Base-by-base conservation (phyloP, 225 moss, liverwort and hornwort genomes). In the Rhytidiadelphus loreus region DNA sequence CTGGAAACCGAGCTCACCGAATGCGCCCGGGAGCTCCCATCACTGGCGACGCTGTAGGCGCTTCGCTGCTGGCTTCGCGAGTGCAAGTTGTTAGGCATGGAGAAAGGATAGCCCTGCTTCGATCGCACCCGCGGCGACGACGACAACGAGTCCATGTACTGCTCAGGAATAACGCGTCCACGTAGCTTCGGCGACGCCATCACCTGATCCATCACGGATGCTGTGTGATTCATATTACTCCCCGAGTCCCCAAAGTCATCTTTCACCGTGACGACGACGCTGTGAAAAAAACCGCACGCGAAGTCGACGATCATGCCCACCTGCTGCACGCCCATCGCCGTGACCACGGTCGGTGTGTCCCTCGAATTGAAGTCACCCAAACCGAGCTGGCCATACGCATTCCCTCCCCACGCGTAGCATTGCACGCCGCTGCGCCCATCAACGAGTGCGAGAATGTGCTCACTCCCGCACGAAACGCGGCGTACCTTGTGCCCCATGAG, bases 271-370 rank as follows among this genome's bases (percentile, higher is more conserved):
- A 92, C 81, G 24, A 94, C 78, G 14, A 90, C 88, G 83, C 91
- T 95, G 71, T 95, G 95, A 83, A 90, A 95, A 72, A 92, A 94
- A n/a, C 95, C 95, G 85, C 95, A 94, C 17, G 95, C 92, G 28
- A 95, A 85, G 87, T 93, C 93, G 6, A 91, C 75, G 79, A 91
- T 89, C 53, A 43, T 44, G 56, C 93, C 91, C 43, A 90, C 92
- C 52, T 89, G 83, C 37, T 85, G 82, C 33, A 28, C 86, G 43
- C 80, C 48, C 74, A 92, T 68, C 33, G 88, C 46, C 39, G 72
- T 25, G 39, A 94, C 55, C 78, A 87, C 55, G 23, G 90, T 88
- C 23, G 95, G 95, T 41, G 81, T 56, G 66, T 90, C 75, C 41
- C 91, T 83, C 19, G 85, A 83, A 64, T 88, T 62, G 48, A 90